Base-by-base conservation (phyloP, 2,329 filamentous ascomycete species). In the Arthrobotrys pseudoclavata region DNA sequence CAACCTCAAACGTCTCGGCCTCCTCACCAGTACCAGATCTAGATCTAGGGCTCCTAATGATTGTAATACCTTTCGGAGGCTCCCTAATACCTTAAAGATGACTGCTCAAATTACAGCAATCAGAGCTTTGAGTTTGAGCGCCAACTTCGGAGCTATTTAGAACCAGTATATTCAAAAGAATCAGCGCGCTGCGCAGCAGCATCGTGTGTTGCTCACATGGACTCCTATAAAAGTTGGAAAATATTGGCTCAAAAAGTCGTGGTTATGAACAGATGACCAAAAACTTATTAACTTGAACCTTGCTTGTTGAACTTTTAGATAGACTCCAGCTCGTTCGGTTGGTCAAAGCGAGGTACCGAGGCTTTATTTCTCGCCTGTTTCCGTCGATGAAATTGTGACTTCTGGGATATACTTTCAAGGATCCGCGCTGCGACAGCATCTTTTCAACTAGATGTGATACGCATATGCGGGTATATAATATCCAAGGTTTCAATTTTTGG, bases 1-100 rank as follows among this genome's bases (percentile, higher is more conserved):
- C 34, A 66, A 72, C 37, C 69, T 22, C 7, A 31, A 31, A 55
- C 52, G 69, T 66, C 69, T 72, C 24, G 50, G 47, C 10, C 15
- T 72, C 31, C 15, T 18, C 42, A 40, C 37, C 7, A 4, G 7
- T 7, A n/a, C 15, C 22, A 47, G 24, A 22, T 37, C 24, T 48
- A 47, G 40, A 45, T 20, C 15, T 42, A 0, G 37, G 34, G 40
- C 60, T 63, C 42, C 10, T 12, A 10, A 42, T 60, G 55, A 60
- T 42, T n/a, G 55, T 18, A 60, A 60, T 42, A 42, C n/a, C 15
- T 45, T 60, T 40, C 55, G 55, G 55, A 7, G 1, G n/a, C 55
- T 24, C 2, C 55, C 55, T 34, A 29, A n/a, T 40, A 37, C 15
- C 2, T 31, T n/a, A n/a, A 15, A 22, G 12, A 22, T 15, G 13